Conservation (phyloP, 2,329 filamentous ascomycete genomes). For the Aspergillus fischeri region DNA sequence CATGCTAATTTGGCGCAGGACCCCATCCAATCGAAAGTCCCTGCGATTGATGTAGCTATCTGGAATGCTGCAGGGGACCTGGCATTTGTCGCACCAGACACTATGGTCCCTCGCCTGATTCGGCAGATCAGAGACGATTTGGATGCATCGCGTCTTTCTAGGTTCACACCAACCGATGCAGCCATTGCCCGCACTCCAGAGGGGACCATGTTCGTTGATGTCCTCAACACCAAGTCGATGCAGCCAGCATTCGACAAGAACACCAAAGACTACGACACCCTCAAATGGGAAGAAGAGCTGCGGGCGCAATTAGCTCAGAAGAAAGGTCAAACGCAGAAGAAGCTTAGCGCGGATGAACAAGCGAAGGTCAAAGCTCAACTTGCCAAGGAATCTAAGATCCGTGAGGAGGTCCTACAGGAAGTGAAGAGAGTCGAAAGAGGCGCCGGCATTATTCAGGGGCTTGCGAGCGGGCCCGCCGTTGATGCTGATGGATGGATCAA, state of each 20-base stretch:
- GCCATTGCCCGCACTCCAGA: conserved; percentile 90
- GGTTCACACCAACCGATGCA: conserved; percentile 79
- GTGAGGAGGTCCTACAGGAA: conserved; percentile 64
- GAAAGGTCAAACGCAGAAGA: conserved; percentile 78
- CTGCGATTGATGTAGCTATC: conserved; percentile 59
- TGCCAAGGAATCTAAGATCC: conserved; percentile 77
- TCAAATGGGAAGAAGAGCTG: conserved; percentile 96
- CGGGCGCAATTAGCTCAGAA: conserved; percentile 84
- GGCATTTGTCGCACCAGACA: conserved; percentile 85
- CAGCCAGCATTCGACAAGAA: conserved; percentile 75
- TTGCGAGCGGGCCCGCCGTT: conserved; percentile 83
- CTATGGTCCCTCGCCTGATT: conserved; percentile 71
- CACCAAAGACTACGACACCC: conserved; percentile 87
- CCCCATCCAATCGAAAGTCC: conserved; percentile 32
- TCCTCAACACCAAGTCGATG: conserved; percentile 76
- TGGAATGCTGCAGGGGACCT: conserved; percentile 84
- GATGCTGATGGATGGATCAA: conserved; percentile 87
- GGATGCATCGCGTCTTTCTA: conserved; percentile 62
- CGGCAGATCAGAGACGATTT: conserved; percentile 71
- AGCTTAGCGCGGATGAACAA: conserved; percentile 83
- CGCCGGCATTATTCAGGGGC: conserved; percentile 76
- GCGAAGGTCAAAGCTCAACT: conserved; percentile 88
- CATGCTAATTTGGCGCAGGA: conserved; percentile 19
- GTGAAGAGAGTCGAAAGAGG: conserved; percentile 73
- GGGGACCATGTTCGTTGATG: conserved; percentile 83